Percentiles rank a stretch among this genome's conserved stretches.
These are phyloP conservation scores for Ottelia alismoides DNA, from an alignment of 106 monocot species.

Conservation along the genomic window DNA sequence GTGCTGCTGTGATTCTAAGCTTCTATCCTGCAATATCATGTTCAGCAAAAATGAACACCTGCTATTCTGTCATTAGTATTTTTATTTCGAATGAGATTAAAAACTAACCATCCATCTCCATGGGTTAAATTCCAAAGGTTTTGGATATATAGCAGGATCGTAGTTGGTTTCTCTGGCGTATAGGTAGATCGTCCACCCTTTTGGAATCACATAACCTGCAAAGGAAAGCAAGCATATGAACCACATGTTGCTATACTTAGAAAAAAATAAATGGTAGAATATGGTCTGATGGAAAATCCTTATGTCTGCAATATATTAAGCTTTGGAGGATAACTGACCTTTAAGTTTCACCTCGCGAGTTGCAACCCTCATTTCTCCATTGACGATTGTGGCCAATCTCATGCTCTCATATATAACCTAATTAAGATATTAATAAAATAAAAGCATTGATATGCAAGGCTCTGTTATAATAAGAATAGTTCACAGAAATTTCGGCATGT, in stretches of 20 bases:
- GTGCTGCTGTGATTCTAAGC: slow-evolving; percentile 23
- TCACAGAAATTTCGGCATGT: no score
- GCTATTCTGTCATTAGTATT: no score
- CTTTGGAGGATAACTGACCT: no score
- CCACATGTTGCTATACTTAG: not conserved
- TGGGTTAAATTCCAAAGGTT: slow-evolving; percentile 73
- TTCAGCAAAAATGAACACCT: not conserved
- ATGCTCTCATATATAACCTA: slow-evolving; percentile 78
- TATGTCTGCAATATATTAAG: no score
- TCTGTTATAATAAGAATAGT: no score
- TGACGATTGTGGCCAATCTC: slow-evolving; percentile 80
- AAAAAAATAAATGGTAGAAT: not conserved
- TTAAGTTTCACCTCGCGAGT: slow-evolving; percentile 73
- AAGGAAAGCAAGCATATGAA: no score
- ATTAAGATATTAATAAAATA: not conserved
- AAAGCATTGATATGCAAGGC: no score
- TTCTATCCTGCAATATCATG: slow-evolving; percentile 18
- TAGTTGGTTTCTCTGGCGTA: slow-evolving; percentile 84
- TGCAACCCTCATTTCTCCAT: slow-evolving; percentile 74
- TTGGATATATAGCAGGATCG: slow-evolving; percentile 52
- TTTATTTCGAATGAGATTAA: no score
- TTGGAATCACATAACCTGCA: slow-evolving; percentile 60
- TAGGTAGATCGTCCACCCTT: slow-evolving; percentile 86
- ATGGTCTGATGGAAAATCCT: not conserved
- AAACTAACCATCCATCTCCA: slow-evolving; percentile 82